These are phyloP conservation scores for Medicago truncatula DNA, from an alignment of 306 rosid species.

Conservation along the genomic window MtrunA17r5.0-ANR NC_053044.1:35332501-35333000, in stretches of 20 bases:
- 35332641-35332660: slow-evolving; percentile 93
- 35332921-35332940: not conserved
- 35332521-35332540: slow-evolving; percentile 12
- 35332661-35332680: slow-evolving; percentile 98
- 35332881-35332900: slow-evolving; percentile 27
- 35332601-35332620: slow-evolving; percentile 85
- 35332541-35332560: slow-evolving; percentile 39
- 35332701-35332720: slow-evolving; percentile 92
- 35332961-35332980: slow-evolving; percentile 2
- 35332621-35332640: slow-evolving; percentile 90
- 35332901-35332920: slow-evolving; percentile 5
- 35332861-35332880: slow-evolving; percentile 20
- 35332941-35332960: slow-evolving; percentile 15
- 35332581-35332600: slow-evolving; percentile 39
- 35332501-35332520: slow-evolving; percentile 56
- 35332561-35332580: slow-evolving; percentile 32
- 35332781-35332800: slow-evolving; percentile 97
- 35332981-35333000: not conserved
- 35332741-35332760: slow-evolving; percentile 97
- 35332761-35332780: slow-evolving; percentile 94
- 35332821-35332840: not conserved
- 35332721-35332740: slow-evolving; percentile 91
- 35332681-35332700: slow-evolving; percentile 90
- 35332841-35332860: slow-evolving; percentile 7
- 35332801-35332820: slow-evolving; percentile 89